Conservation (phyloP, 228 moss, liverwort and hornwort genomes). For the Sphagnum magellanicum region DNA sequence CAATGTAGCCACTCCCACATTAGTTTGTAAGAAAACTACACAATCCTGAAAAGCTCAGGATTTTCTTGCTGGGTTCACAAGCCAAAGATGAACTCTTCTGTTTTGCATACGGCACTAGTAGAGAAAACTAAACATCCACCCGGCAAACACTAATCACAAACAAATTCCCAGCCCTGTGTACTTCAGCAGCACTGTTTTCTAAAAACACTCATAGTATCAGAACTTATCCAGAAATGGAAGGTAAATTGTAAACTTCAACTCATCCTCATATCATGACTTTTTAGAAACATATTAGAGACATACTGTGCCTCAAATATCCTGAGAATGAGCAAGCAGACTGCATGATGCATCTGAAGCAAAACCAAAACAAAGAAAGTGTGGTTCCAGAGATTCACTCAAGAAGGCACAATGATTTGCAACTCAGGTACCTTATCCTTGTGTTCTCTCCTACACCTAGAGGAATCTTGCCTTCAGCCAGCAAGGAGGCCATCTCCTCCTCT, state of each 20-base stretch:
- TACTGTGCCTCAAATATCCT: not conserved
- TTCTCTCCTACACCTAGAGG: constrained; percentile 68
- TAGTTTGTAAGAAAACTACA: not conserved
- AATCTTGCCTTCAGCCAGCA: constrained; percentile 58
- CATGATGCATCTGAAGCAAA: not conserved
- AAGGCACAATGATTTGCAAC: not conserved
- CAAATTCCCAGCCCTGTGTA: too few relatives aligned
- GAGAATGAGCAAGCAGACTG: not conserved
- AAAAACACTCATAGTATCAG: not conserved
- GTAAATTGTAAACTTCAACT: too few relatives aligned
- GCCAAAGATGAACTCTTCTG: not conserved
- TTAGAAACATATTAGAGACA: too few relatives aligned
- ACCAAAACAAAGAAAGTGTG: too few relatives aligned
- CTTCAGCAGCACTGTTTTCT: not conserved
- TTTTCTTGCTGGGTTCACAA: not conserved
- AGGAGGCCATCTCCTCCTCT: constrained; percentile 50
- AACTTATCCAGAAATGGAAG: too few relatives aligned
- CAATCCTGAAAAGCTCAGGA: not conserved
- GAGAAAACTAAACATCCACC: too few relatives aligned
- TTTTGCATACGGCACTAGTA: not conserved
- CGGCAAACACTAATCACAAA: too few relatives aligned
- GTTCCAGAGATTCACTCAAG: not conserved
- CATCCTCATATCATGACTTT: not conserved
- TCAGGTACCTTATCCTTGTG: constrained; percentile 52
- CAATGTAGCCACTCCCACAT: not conserved